These are phyloP conservation scores for Wickerhamiella hasegawae DNA, from an alignment of 805 yeast genomes.

Conservation along the genomic window DNA sequence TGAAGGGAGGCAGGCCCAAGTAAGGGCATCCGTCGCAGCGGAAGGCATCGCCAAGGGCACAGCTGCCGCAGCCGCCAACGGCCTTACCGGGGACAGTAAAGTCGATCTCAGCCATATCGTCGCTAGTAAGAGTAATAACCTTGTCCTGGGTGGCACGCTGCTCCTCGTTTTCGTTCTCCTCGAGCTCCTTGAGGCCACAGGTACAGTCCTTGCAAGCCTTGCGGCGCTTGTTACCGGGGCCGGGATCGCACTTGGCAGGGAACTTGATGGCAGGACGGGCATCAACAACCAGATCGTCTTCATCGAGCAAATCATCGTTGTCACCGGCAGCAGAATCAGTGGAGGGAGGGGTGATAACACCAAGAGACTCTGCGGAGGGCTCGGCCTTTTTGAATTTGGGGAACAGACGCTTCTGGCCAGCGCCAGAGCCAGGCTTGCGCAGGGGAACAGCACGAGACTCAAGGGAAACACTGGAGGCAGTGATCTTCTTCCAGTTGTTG, in stretches of 20 bases:
- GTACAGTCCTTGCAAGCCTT: conserved; percentile 97
- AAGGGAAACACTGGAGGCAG: conserved; percentile 1
- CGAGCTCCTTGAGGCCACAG: conserved; percentile 85
- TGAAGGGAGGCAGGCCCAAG: conserved; percentile 93
- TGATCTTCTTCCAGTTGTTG: conserved; percentile 11
- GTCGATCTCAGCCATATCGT: conserved; percentile 79
- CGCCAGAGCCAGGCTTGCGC: not conserved
- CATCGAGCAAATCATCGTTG: conserved; percentile 39
- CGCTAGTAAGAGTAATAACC: conserved; percentile 41
- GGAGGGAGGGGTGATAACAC: conserved; percentile 29
- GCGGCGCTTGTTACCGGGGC: conserved; percentile 42
- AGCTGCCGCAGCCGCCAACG: conserved; percentile 87
- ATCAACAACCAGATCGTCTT: conserved; percentile 36
- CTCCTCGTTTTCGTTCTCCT: conserved; percentile 32
- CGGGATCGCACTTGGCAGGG: conserved; percentile 43
- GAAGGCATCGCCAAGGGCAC: conserved; percentile 95
- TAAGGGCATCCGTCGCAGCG: conserved; percentile 98
- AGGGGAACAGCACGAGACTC: not conserved
- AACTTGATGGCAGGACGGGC: conserved; percentile 27
- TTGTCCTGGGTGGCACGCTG: conserved; percentile 35
- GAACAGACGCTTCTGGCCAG: conserved; percentile 2
- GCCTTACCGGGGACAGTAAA: conserved; percentile 94
- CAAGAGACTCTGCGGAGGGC: conserved; percentile 18
- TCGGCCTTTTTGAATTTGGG: conserved; percentile 18
- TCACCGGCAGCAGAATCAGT: conserved; percentile 21